Percentiles rank a stretch among this genome's conserved stretches.
Evolutionary conservation across 179 eudicot species (phyloP).

Genomic region (Carnegiea gigantea): DNA sequence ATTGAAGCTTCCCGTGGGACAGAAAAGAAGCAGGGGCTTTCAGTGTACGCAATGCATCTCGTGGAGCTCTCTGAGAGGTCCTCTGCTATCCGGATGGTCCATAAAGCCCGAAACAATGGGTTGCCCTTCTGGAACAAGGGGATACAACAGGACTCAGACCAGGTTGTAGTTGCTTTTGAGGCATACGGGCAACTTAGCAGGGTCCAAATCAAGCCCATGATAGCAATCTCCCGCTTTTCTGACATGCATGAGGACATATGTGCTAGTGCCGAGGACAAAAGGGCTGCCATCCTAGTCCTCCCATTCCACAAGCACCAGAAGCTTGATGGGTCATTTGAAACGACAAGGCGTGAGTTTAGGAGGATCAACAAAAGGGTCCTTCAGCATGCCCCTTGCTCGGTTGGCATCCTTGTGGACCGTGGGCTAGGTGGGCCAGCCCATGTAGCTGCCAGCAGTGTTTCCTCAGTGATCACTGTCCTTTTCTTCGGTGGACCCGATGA

Average conservation of each 20-base stretch:
- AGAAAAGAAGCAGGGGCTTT: slow-evolving; percentile 44
- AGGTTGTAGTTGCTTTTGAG: slow-evolving; percentile 78
- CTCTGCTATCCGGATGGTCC: slow-evolving; percentile 78
- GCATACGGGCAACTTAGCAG: slow-evolving; percentile 65
- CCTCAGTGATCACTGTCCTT: slow-evolving; percentile 34
- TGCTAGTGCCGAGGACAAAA: slow-evolving; percentile 56
- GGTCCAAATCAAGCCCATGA: slow-evolving; percentile 72
- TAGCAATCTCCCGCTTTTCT: slow-evolving; percentile 57
- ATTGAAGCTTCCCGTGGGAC: slow-evolving; percentile 69
- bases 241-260: slow-evolving; percentile 75
- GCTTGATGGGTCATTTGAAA: slow-evolving; percentile 64
- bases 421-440: slow-evolving; percentile 79
- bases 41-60: slow-evolving; percentile 74
- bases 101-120: slow-evolving; percentile 67
- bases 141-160: slow-evolving; percentile 37
- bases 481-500: slow-evolving; percentile 80
- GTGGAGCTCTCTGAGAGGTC: slow-evolving; percentile 76
- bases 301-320: slow-evolving; percentile 81
- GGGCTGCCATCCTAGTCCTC: slow-evolving; percentile 58
- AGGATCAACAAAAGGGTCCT: slow-evolving; percentile 59
- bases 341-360: slow-evolving; percentile 51
- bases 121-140: slow-evolving; percentile 77
- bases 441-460: slow-evolving; percentile 61
- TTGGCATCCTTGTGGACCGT: slow-evolving; percentile 73
- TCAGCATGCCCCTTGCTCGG: slow-evolving; percentile 68